Conservation (phyloP, 2,329 filamentous ascomycete species). For the Colletotrichum sojae region DNA sequence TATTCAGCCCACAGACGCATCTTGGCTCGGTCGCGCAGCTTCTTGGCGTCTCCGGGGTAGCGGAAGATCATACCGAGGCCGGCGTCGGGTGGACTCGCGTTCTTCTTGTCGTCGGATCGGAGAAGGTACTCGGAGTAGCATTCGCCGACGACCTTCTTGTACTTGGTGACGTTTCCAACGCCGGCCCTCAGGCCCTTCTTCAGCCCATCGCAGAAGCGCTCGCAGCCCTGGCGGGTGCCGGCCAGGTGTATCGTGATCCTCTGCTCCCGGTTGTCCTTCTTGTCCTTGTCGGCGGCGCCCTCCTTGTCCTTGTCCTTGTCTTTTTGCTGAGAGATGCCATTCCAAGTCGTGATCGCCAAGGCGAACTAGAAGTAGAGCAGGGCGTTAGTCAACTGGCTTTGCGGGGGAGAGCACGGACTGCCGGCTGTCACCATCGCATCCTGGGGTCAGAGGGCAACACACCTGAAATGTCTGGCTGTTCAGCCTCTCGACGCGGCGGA, state of each 20-base stretch:
- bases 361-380: constrained; percentile 73
- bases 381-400: constrained; percentile 17
- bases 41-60: constrained; percentile 95
- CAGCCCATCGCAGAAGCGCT: constrained; percentile 95
- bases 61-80: constrained; percentile 92
- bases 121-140: constrained; percentile 93
- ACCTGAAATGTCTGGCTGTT: constrained; percentile 91
- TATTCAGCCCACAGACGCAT: constrained; percentile 99
- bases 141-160: constrained; percentile 83
- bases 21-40: constrained; percentile 94
- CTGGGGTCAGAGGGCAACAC: constrained; percentile 37
- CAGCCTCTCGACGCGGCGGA: constrained; percentile 90
- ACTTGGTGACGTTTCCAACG: constrained; percentile 88
- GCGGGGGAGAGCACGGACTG: constrained; percentile 25
- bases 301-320: constrained; percentile 66
- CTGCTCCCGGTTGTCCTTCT: constrained; percentile 73
- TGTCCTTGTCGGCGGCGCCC: constrained; percentile 48
- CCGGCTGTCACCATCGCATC: constrained; percentile 13
- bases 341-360: constrained; percentile 95
- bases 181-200: constrained; percentile 90
- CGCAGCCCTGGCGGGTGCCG: constrained; percentile 89
- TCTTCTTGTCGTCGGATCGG: constrained; percentile 74
- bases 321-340: constrained; percentile 74
- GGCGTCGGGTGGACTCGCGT: constrained; percentile 83
- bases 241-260: constrained; percentile 93